Base-by-base conservation (phyloP, 768 basidiomycete species). In the Trametes punicea region DNA sequence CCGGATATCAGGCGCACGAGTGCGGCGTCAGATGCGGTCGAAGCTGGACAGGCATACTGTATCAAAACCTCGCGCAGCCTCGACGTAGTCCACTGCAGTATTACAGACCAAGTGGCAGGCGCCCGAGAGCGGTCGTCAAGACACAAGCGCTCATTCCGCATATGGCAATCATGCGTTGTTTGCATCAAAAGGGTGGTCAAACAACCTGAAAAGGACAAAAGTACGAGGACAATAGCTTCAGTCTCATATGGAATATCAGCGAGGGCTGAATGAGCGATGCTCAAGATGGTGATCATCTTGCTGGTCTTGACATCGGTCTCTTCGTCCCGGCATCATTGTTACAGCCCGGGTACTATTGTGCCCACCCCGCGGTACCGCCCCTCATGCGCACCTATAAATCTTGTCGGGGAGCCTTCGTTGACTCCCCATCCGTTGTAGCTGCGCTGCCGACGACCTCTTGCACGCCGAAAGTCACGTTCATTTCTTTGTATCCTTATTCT, bases 401-500 rank as follows among this genome's bases (percentile, higher is more conserved):
- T 33, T 5, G 3, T n/a, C 15, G 33, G n/a, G 38, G n/a, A 3
- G n/a, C 29, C 26, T 7, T 34, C 31, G 23, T 10, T 33, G 9
- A 29, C 31, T 7, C 46, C 57, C 20, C 44, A 18, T 36, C 56
- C 50, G 51, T 59, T 48, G 57, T 41, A 29, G 53, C 58, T 46
- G 58, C 38, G 58, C 58, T 51, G 34, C 27, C 26, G 51, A 53
- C 48, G 53, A 31, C 23, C 39, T 45, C 52, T 33, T 38, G 34
- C 44, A 44, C 51, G 45, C 34, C 30, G 54, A 47, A 23, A 45
- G 45, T 55, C 21, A 26, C 3, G 38, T 48, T 34, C 20, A 25
- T 29, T 55, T 55, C 21, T 39, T 18, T 26, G 36, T 60, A 60
- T 51, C 13, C 48, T 60, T 60, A 60, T 55, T 55, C 49, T 55